Conservation (phyloP, 148 eudicot species). For the Rhododendron griersonianum region DNA sequence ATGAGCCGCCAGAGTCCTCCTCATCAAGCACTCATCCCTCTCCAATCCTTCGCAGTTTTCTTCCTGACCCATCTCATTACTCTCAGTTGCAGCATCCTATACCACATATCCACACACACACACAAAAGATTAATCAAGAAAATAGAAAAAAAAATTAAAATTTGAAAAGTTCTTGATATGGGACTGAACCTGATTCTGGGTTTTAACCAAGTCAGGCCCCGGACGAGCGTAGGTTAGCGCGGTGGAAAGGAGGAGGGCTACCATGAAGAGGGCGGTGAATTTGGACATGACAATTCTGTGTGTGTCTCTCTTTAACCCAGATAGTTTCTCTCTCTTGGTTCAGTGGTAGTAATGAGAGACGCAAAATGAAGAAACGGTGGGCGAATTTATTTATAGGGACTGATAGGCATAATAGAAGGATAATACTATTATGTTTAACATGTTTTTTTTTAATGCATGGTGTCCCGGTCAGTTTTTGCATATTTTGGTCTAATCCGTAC, state of each 20-base stretch:
- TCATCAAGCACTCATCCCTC: constrained; percentile 8
- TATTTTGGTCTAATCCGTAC: no score
- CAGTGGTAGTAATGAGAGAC: not conserved
- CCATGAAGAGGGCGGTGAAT: constrained; percentile 7
- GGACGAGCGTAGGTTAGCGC: constrained; percentile 7
- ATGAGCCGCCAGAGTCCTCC: constrained; percentile 18
- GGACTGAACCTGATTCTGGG: not conserved
- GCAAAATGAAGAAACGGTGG: not conserved
- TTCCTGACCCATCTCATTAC: not conserved
- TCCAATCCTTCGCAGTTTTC: constrained; percentile 10
- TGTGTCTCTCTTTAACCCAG: not conserved
- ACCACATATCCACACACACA: not conserved
- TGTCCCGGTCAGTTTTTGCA: no score
- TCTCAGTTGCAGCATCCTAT: not conserved
- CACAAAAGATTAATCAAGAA: not conserved
- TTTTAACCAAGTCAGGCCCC: not conserved
- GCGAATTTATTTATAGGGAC: not conserved
- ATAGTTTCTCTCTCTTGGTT: not conserved
- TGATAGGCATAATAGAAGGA: not conserved
- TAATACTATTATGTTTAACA: no score
- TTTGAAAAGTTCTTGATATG: not conserved
- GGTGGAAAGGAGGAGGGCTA: constrained; percentile 12
- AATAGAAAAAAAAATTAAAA: not conserved
- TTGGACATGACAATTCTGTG: constrained; percentile 6
- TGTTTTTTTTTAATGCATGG: no score